phyloP scores from a whole-genome alignment of 306 rosid genomes.

The Glycine soja region DNA sequence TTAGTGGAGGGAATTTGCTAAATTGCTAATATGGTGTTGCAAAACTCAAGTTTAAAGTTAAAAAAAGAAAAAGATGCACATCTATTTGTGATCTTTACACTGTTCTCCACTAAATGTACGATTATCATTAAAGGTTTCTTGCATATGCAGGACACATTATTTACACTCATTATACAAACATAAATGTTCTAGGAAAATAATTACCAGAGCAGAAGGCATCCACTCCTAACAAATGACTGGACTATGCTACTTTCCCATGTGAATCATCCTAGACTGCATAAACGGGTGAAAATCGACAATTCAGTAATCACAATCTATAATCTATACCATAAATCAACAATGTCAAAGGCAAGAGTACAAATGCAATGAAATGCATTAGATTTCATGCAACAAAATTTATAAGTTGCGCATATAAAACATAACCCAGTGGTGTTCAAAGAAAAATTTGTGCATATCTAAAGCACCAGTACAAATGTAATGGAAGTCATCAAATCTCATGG shows the following conservation, averaged over 20 bases:
- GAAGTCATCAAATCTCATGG: constrained; percentile 24
- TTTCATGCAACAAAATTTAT: not conserved
- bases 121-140: not conserved
- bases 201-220: constrained; percentile 32
- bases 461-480: not conserved
- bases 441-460: not conserved
- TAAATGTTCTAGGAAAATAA: constrained; percentile 3
- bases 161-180: constrained; percentile 8
- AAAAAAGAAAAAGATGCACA: not conserved
- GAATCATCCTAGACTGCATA: constrained; percentile 26
- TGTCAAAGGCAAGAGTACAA: not conserved
- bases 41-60: not conserved
- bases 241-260: not conserved
- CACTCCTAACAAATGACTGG: not conserved
- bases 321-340: not conserved
- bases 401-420: constrained; percentile 32
- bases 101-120: not conserved
- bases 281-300: constrained; percentile 23
- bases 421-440: not conserved
- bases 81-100: not conserved
- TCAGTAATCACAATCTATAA: constrained; percentile 17
- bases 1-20: not conserved
- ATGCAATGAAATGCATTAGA: constrained; percentile 21
- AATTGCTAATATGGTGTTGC: not conserved
- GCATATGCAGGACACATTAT: not conserved